Evolutionary conservation across 2,329 filamentous ascomycete species (phyloP), one percentile per base, ranked within the genome.

Genomic region (Talaromyces sp.): DNA sequence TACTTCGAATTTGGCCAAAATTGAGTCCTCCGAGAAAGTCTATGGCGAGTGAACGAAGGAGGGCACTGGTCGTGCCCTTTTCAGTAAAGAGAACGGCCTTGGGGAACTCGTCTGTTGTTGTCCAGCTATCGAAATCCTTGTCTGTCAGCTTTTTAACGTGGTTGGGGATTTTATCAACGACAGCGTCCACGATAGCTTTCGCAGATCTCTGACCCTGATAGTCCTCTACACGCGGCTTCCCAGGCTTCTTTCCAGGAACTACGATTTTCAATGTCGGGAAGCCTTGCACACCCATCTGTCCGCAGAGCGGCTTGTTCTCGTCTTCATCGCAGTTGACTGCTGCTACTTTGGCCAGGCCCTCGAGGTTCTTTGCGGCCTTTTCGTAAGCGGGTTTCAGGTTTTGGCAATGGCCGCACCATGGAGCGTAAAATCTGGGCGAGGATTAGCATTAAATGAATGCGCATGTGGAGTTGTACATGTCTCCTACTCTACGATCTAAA

Each of bases 181-280:
- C 89, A 7, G 90, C 87, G 58, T 96, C 90, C 38, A 92, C 88
- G 64, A 99, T 98, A 59, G 80, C 90, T 70, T 91, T 92, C n/a
- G 93, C 90, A 4, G 83, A 89, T 63, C 95, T 86, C 13, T 86
- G 81, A 14, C 95, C 95, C 62, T 95, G 84, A 77, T 99, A 99
- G 72, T 97, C 93, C 74, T 97, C 92, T 8, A 98, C 86, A 3
- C 86, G 82, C 1, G 95, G 93, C 71, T 86, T 89, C 61, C 89
- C 88, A 32, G 84, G 78, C 76, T 93, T 96, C 79, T 91, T 91
- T 65, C 89, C 86, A 0, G 95, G 95, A 24, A 86, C 87, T 58
- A 98, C 86, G 54, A 96, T 93, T 82, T 99, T 99, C 65, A 99
- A 82, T 0, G 95, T 98, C 0, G 95, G 95, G 78, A 97, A 99